A percentile compares a stretch with the other conserved stretches of the same genome.
These are phyloP conservation scores for Penicillium rolfsii DNA, from an alignment of 2,329 filamentous ascomycete species.

Conservation along the genomic window DNA sequence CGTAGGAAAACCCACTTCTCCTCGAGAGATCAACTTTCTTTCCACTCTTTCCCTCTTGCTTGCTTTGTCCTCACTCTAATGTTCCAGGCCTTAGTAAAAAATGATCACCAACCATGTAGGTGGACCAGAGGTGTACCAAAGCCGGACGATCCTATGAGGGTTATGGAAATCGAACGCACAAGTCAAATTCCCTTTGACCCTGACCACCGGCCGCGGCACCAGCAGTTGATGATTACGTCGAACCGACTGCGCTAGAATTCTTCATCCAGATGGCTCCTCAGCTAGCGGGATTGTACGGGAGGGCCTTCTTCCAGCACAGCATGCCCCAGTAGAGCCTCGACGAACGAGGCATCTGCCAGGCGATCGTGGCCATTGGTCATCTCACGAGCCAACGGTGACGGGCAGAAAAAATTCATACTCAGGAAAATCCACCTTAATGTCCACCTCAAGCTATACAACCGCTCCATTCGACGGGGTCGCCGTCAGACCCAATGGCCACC, in stretches of 20 bases:
- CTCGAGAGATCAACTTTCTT: conserved; percentile 54
- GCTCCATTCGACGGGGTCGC: conserved; percentile 29
- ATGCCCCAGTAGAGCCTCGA: conserved; percentile 67
- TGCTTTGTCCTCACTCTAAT: not conserved
- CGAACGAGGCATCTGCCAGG: conserved; percentile 64
- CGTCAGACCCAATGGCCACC: conserved; percentile 57
- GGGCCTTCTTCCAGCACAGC: conserved; percentile 65
- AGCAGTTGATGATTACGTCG: conserved; percentile 2
- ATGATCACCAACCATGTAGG: not conserved
- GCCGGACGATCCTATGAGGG: conserved; percentile 21
- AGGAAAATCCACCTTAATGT: not conserved
- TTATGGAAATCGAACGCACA: conserved; percentile 13
- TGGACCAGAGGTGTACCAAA: conserved; percentile 18
- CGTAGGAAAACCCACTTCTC: conserved; percentile 65
- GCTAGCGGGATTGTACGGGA: conserved; percentile 69
- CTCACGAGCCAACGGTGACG: conserved; percentile 62
- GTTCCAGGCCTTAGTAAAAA: not conserved
- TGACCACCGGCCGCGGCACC: conserved; percentile 9
- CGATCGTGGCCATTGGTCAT: conserved; percentile 67
- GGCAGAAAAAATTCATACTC: conserved; percentile 38
- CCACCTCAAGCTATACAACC: conserved; percentile 20
- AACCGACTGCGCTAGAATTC: conserved; percentile 37
- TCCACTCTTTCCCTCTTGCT: conserved; percentile 23
- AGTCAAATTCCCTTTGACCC: not conserved
- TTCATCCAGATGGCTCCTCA: conserved; percentile 63